These are phyloP conservation scores for Penicillium macrosclerotiorum DNA, from an alignment of 495 filamentous ascomycete species.

Conservation along the genomic window DNA sequence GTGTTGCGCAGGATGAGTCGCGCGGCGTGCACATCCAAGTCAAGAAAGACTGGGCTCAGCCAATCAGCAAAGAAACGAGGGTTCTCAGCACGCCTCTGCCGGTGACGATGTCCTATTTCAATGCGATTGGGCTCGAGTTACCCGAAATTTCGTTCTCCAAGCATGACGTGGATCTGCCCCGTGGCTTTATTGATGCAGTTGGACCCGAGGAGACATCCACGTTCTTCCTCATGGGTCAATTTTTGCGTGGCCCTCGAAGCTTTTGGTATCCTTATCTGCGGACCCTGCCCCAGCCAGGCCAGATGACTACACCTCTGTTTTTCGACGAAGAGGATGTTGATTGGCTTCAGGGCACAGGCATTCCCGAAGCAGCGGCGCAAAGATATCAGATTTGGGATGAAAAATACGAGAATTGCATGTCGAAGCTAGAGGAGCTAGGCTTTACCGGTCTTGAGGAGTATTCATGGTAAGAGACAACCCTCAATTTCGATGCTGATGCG, in stretches of 20 bases:
- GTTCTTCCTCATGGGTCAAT: constrained; percentile 61
- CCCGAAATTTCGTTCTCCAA: constrained; percentile 25
- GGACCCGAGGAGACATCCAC: constrained; percentile 37
- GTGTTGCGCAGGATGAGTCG: constrained; percentile 38
- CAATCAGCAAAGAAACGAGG: constrained; percentile 31
- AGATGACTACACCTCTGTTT: constrained; percentile 57
- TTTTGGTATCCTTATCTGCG: constrained; percentile 64
- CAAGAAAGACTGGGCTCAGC: constrained; percentile 21
- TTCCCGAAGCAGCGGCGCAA: constrained; percentile 46
- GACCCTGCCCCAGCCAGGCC: constrained; percentile 52
- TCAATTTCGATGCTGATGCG: not conserved
- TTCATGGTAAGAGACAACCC: constrained; percentile 40
- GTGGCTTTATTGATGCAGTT: constrained; percentile 33
- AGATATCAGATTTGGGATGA: constrained; percentile 43
- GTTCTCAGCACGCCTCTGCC: constrained; percentile 45
- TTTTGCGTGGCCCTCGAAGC: constrained; percentile 42
- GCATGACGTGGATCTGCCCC: constrained; percentile 36
- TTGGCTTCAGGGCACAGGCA: constrained; percentile 60
- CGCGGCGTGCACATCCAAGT: constrained; percentile 50
- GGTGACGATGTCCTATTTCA: constrained; percentile 53
- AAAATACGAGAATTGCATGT: constrained; percentile 46
- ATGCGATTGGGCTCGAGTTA: constrained; percentile 37
- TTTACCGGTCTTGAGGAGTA: constrained; percentile 32
- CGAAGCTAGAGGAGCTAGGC: constrained; percentile 34
- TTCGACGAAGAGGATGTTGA: constrained; percentile 55